Percentiles rank a stretch among this genome's conserved stretches.
Evolutionary conservation across 148 eudicot genomes (phyloP).

Genomic region (Rhododendron kiyosumense): DNA sequence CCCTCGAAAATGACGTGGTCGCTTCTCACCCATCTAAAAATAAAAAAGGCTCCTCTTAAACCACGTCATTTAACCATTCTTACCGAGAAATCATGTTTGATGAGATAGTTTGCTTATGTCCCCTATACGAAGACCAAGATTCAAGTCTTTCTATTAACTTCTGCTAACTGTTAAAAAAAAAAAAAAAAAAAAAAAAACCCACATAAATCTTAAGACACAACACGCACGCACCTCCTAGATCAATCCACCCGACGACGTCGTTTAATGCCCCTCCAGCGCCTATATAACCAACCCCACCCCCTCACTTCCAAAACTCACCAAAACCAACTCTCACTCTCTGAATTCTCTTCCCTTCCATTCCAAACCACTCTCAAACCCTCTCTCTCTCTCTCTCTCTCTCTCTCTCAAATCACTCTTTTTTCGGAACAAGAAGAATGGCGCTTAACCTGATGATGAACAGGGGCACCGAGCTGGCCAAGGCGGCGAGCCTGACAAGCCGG

Average conservation of each 20-base stretch:
- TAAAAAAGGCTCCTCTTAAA: background rate
- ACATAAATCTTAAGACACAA: background rate
- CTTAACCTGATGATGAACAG: background rate
- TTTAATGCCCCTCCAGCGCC: background rate
- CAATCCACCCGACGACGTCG: background rate
- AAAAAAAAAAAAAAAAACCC: too few relatives aligned
- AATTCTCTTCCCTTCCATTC: background rate
- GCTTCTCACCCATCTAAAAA: background rate
- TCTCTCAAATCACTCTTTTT: background rate
- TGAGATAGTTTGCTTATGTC: too few relatives aligned
- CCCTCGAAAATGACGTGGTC: background rate
- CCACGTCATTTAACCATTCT: background rate
- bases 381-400: background rate
- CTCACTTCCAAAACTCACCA: background rate
- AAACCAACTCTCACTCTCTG: background rate
- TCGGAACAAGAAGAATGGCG: constrained; percentile 10
- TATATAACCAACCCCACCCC: constrained; percentile 16
- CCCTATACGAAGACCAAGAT: too few relatives aligned
- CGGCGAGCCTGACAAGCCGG: constrained; percentile 29
- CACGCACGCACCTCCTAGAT: background rate
- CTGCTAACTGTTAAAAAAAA: too few relatives aligned
- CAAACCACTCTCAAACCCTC: background rate
- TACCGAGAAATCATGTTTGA: background rate
- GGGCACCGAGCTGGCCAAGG: constrained; percentile 19
- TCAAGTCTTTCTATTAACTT: too few relatives aligned